These are phyloP conservation scores for Aspergillus asperescens DNA, from an alignment of 495 filamentous ascomycete genomes.

Conservation along the genomic window DNA sequence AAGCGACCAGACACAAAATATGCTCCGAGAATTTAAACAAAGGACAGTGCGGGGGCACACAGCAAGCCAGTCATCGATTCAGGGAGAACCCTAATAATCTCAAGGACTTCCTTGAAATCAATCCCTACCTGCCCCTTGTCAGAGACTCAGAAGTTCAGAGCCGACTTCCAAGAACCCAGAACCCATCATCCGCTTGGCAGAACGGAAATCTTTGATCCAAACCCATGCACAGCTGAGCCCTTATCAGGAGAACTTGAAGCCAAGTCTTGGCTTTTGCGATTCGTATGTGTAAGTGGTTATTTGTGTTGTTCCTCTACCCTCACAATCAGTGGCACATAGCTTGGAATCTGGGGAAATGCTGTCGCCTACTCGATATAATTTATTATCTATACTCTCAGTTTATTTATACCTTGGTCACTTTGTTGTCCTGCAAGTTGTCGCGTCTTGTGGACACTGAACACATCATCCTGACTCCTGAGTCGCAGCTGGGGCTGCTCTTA, in stretches of 20 bases:
- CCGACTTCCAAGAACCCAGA: neutral
- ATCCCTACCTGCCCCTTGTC: neutral
- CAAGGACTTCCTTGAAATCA: no score
- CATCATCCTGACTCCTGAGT: constrained; percentile 2
- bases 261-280: constrained; percentile 4
- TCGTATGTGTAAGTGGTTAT: neutral
- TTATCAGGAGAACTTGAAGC: neutral
- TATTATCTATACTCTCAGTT: neutral
- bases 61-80: neutral
- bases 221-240: neutral
- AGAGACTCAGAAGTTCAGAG: neutral
- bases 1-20: neutral
- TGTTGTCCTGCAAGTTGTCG: neutral
- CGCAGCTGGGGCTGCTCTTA: constrained; percentile 1
- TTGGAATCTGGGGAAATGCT: neutral
- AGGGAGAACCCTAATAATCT: neutral
- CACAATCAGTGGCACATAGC: neutral
- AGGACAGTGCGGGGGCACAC: neutral
- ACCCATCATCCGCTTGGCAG: neutral
- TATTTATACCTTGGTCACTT: neutral
- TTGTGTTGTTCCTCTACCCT: neutral
- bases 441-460: neutral
- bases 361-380: neutral
- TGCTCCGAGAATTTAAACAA: neutral
- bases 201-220: neutral